Percentiles rank a stretch among this genome's conserved stretches.
Evolutionary conservation across 805 yeast genomes (phyloP).

Genomic region (Wickerhamomyces strasburgensis): DNA sequence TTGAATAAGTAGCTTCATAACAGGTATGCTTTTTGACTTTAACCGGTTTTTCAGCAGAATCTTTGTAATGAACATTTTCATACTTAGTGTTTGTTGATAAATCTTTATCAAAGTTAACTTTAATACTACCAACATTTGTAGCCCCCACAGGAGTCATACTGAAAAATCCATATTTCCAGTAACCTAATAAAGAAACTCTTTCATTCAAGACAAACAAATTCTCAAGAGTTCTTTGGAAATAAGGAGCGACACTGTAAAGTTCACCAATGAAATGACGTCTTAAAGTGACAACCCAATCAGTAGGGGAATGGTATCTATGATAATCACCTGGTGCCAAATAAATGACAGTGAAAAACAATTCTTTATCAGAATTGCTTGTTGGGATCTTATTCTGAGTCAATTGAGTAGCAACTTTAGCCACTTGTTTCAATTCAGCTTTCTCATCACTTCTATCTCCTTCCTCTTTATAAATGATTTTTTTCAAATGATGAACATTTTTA

Average conservation of each 20-base stretch:
- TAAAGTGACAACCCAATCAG: conserved; percentile 89
- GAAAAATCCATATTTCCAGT: conserved; percentile 96
- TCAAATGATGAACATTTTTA: conserved; percentile 37
- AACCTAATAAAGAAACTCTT: conserved; percentile 90
- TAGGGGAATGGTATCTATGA: conserved; percentile 94
- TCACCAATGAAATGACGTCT: conserved; percentile 97
- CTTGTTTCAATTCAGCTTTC: conserved; percentile 27
- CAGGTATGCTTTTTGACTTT: conserved; percentile 69
- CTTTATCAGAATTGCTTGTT: conserved; percentile 38
- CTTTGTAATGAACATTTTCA: conserved; percentile 36
- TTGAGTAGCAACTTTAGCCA: conserved; percentile 36
- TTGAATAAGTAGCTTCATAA: conserved; percentile 87
- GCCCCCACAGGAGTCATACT: conserved; percentile 99
- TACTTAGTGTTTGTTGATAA: conserved; percentile 75
- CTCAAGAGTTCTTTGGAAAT: conserved; percentile 80
- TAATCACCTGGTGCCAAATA: conserved; percentile 98
- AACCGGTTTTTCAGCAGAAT: conserved; percentile 22
- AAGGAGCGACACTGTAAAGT: conserved; percentile 93
- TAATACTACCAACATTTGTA: conserved; percentile 94
- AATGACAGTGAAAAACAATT: conserved; percentile 81
- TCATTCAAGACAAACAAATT: conserved; percentile 90
- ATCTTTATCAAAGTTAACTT: conserved; percentile 86
- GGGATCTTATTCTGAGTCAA: conserved; percentile 15
- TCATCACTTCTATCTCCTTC: conserved; percentile 62
- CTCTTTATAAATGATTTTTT: conserved; percentile 46